These are phyloP conservation scores for Nitzschia sp. DNA, from an alignment of 108 stramenopile species.

Conservation along the genomic window DNA sequence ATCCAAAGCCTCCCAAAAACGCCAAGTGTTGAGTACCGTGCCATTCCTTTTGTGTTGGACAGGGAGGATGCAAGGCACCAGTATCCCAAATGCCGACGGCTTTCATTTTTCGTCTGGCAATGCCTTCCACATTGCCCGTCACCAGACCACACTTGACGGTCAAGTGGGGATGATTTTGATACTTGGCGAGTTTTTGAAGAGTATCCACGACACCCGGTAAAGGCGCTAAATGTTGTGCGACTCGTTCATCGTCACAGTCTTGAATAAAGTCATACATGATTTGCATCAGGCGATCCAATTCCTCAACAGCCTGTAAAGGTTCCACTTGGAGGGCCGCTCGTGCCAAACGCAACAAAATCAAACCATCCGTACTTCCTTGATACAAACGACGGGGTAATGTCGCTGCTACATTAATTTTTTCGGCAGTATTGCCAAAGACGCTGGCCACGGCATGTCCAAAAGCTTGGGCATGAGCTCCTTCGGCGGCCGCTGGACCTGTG, in stretches of 20 bases:
- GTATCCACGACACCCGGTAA: conserved; percentile 49
- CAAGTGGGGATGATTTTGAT: not conserved
- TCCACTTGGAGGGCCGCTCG: conserved; percentile 36
- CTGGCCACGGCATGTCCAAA: conserved; percentile 37
- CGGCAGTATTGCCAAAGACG: conserved; percentile 20
- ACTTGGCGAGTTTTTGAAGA: conserved; percentile 34
- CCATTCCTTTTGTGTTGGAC: conserved; percentile 37
- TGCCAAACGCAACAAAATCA: conserved; percentile 50
- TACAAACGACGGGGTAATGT: conserved; percentile 37
- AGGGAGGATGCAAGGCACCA: conserved; percentile 42
- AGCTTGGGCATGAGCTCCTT: conserved; percentile 43
- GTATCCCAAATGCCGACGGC: conserved; percentile 48
- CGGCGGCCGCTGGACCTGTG: conserved; percentile 30
- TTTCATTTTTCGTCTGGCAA: conserved; percentile 55
- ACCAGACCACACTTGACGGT: conserved; percentile 51
- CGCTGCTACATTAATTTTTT: conserved; percentile 25
- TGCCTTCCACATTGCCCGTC: conserved; percentile 64
- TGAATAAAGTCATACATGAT: conserved; percentile 48
- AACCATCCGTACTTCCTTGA: conserved; percentile 60
- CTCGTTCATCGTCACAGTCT: conserved; percentile 26
- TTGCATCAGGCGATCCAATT: conserved; percentile 41
- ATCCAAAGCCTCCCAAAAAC: conserved; percentile 63
- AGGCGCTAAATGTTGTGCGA: conserved; percentile 35
- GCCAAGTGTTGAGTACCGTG: conserved; percentile 42
- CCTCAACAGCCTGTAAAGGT: conserved; percentile 2